phyloP scores from a whole-genome alignment of 73 alveolate genomes.

The Uronychia setigera region DNA sequence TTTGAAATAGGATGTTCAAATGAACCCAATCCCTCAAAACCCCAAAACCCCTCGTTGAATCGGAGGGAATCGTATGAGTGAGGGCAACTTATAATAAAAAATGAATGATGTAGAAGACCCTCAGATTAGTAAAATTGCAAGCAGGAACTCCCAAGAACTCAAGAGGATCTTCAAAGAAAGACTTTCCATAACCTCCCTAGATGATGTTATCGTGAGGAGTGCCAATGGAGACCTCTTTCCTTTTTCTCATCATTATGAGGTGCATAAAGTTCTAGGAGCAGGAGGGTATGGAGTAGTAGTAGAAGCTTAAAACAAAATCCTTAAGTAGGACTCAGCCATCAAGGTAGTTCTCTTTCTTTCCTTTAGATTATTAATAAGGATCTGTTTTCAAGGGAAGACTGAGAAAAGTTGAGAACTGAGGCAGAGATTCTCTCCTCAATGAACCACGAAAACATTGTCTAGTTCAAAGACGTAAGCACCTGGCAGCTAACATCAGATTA shows the following conservation, averaged over 20 bases:
- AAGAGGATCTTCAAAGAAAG: not conserved
- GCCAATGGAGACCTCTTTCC: not conserved
- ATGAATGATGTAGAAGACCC: too few relatives aligned
- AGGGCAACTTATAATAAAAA: too few relatives aligned
- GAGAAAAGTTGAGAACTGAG: constrained; percentile 21
- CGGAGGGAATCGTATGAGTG: too few relatives aligned
- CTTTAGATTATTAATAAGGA: constrained; percentile 39
- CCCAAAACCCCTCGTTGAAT: too few relatives aligned
- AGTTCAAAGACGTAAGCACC: constrained; percentile 74
- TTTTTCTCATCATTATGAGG: not conserved
- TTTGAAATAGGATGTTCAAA: too few relatives aligned
- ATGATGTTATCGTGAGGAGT: not conserved
- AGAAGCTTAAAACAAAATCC: not conserved
- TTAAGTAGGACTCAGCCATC: not conserved
- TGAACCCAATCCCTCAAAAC: too few relatives aligned
- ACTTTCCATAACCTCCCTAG: not conserved
- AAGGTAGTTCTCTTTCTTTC: not conserved
- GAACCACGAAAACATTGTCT: constrained; percentile 92
- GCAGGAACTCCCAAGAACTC: too few relatives aligned
- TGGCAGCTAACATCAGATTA: constrained; percentile 30
- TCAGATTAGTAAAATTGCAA: too few relatives aligned
- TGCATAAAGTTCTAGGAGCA: not conserved
- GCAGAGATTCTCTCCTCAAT: constrained; percentile 46
- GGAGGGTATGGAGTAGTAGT: not conserved
- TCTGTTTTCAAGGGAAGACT: constrained; percentile 17